These are phyloP conservation scores for Choiromyces venosus DNA, from an alignment of 495 filamentous ascomycete genomes.

Conservation along the genomic window DNA sequence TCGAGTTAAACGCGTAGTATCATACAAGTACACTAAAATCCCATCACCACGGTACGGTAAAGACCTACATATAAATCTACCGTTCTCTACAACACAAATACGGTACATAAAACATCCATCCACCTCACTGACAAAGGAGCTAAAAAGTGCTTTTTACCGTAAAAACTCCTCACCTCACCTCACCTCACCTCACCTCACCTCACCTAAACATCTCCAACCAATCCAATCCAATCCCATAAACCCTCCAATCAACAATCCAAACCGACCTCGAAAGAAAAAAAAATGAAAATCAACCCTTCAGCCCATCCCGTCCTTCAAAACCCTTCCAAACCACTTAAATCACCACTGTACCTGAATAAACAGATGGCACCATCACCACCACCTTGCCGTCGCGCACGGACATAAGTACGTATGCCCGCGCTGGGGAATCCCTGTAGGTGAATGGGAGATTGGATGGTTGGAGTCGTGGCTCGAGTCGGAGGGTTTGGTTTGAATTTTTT, in stretches of 20 bases:
- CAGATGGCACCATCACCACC: background rate
- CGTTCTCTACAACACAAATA: background rate
- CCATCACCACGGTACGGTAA: background rate
- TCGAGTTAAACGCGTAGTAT: background rate
- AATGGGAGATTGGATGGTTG: background rate
- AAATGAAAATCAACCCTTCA: background rate
- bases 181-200: background rate
- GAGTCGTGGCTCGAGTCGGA: background rate
- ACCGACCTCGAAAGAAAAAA: background rate
- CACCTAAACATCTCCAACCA: background rate
- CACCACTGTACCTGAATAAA: background rate
- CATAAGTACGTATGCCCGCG: background rate
- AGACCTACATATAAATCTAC: background rate
- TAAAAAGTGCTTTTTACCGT: no score
- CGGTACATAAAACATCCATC: no score
- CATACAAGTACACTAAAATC: background rate
- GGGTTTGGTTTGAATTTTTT: no score
- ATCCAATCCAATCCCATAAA: background rate
- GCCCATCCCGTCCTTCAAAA: background rate
- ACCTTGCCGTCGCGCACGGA: background rate
- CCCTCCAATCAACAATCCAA: background rate
- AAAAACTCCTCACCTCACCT: background rate
- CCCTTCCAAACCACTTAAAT: background rate
- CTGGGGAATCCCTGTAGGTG: background rate
- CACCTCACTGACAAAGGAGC: no score